phyloP scores from a whole-genome alignment of 1,139 yeast species.

The Kodamaea alishanica region DNA sequence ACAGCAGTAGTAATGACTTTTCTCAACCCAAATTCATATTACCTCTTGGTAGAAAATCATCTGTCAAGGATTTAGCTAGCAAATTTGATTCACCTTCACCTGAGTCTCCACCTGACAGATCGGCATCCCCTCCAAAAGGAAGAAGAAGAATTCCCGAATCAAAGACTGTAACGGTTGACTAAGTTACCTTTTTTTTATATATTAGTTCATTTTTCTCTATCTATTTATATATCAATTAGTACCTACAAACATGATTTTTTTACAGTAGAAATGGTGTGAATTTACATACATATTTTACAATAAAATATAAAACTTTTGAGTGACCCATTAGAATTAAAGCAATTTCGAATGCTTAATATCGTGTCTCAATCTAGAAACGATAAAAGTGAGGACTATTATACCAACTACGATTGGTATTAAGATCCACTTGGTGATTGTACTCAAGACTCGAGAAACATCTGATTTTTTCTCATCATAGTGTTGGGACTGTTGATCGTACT shows the following conservation, averaged over 20 bases:
- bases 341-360: slow-evolving; percentile 56
- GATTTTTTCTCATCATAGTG: slow-evolving; percentile 9
- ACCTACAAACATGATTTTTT: too few relatives aligned
- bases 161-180: too few relatives aligned
- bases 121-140: slow-evolving; percentile 13
- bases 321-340: slow-evolving; percentile 25
- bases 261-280: neutral
- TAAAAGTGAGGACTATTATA: slow-evolving; percentile 33
- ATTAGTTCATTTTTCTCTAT: too few relatives aligned
- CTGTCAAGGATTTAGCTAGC: slow-evolving; percentile 34
- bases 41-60: slow-evolving; percentile 29
- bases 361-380: slow-evolving; percentile 47
- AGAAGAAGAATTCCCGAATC: slow-evolving; percentile 4
- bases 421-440: slow-evolving; percentile 34
- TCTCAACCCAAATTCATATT: slow-evolving; percentile 31
- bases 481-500: slow-evolving; percentile 20
- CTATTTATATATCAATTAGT: too few relatives aligned
- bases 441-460: slow-evolving; percentile 15
- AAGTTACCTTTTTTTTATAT: too few relatives aligned
- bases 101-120: slow-evolving; percentile 13
- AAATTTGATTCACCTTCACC: slow-evolving; percentile 26
- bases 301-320: neutral
- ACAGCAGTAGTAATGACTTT: slow-evolving; percentile 17
- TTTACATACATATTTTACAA: neutral
- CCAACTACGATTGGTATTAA: slow-evolving; percentile 41